These are phyloP conservation scores for Pseudogymnoascus sp. DNA, from an alignment of 2,329 filamentous ascomycete species.

Conservation along the genomic window DNA sequence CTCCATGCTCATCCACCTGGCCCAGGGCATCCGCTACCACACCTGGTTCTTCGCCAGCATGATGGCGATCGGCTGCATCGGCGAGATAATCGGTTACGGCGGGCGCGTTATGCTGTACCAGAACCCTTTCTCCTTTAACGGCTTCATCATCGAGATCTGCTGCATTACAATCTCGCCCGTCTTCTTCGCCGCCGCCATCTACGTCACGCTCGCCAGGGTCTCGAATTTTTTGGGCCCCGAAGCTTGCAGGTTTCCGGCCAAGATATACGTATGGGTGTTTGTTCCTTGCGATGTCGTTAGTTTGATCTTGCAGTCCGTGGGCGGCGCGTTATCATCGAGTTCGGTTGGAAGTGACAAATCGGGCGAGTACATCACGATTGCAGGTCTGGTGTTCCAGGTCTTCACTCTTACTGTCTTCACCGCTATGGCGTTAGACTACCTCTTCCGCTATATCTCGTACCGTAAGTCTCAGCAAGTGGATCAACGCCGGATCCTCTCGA, in stretches of 20 bases:
- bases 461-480: slow-evolving; percentile 20
- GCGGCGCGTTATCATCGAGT: slow-evolving; percentile 51
- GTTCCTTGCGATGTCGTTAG: slow-evolving; percentile 58
- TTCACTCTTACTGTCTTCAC: slow-evolving; percentile 52
- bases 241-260: slow-evolving; percentile 43
- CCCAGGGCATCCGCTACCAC: slow-evolving; percentile 28
- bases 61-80: slow-evolving; percentile 47
- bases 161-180: slow-evolving; percentile 60
- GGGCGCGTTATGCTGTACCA: slow-evolving; percentile 51
- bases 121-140: slow-evolving; percentile 44
- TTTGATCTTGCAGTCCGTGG: slow-evolving; percentile 53
- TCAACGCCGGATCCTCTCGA: slow-evolving; percentile 33
- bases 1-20: slow-evolving; percentile 37
- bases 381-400: slow-evolving; percentile 57
- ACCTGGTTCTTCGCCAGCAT: slow-evolving; percentile 32
- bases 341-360: slow-evolving; percentile 39
- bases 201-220: slow-evolving; percentile 51
- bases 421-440: slow-evolving; percentile 32
- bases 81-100: slow-evolving; percentile 54
- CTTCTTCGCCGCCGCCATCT: slow-evolving; percentile 58
- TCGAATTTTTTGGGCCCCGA: slow-evolving; percentile 43
- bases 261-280: slow-evolving; percentile 38
- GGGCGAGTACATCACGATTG: slow-evolving; percentile 58
- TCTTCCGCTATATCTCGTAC: slow-evolving; percentile 14
- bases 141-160: slow-evolving; percentile 52